phyloP scores from a whole-genome alignment of 139 green algal species.

The Chlorella ohadii region DNA sequence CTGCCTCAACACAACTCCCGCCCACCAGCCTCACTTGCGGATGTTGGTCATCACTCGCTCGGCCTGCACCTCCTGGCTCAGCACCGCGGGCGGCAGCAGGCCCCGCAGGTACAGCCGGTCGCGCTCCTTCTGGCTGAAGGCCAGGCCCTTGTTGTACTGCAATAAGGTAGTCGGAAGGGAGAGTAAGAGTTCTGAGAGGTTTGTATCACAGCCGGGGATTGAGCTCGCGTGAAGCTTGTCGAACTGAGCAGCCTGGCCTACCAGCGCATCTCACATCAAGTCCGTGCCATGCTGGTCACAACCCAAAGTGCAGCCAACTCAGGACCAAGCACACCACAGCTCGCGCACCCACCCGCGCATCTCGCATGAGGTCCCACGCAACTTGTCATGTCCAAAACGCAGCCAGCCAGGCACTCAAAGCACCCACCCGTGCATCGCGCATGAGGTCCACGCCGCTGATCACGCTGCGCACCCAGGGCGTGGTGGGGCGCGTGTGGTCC shows the following conservation, averaged over 20 bases:
- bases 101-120: conserved; percentile 88
- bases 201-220: too few species aligned
- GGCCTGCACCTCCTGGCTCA: conserved; percentile 81
- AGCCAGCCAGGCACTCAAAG: not conserved
- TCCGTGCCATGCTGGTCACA: too few species aligned
- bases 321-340: too few species aligned
- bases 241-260: too few species aligned
- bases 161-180: not conserved
- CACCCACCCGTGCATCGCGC: conserved; percentile 45
- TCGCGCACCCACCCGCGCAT: too few species aligned
- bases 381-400: not conserved
- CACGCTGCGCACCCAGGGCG: conserved; percentile 60
- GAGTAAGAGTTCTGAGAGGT: too few species aligned
- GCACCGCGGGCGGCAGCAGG: conserved; percentile 84
- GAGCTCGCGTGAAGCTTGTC: too few species aligned
- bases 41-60: conserved; percentile 35
- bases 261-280: too few species aligned
- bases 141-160: conserved; percentile 91
- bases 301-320: too few species aligned
- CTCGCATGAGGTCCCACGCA: too few species aligned
- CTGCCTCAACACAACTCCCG: not conserved
- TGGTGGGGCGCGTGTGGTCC: conserved; percentile 24
- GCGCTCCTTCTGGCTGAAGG: conserved; percentile 84
- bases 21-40: not conserved
- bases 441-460: conserved; percentile 86